Conservation (phyloP, 768 basidiomycete species). For the Termitomyces sp. region DNA sequence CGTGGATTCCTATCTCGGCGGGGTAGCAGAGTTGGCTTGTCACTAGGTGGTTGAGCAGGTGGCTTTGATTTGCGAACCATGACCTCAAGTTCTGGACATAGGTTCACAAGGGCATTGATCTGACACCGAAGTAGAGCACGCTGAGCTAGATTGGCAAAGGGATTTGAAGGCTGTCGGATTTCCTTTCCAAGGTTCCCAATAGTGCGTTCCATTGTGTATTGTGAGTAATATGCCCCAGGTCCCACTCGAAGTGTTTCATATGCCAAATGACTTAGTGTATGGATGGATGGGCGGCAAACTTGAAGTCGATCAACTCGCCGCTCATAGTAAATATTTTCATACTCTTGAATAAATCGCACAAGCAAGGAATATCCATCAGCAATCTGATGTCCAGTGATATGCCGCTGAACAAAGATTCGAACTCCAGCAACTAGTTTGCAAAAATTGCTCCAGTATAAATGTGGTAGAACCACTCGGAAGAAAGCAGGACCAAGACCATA, state of each 20-base stretch:
- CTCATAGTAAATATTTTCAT: no score
- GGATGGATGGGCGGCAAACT: constrained; percentile 29
- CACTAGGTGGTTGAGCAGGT: not conserved
- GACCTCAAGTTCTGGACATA: constrained; percentile 6
- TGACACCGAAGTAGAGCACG: constrained; percentile 19
- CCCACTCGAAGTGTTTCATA: constrained; percentile 22
- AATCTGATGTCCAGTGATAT: constrained; percentile 5
- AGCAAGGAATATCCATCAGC: no score
- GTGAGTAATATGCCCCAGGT: no score
- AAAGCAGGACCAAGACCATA: no score
- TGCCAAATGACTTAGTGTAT: constrained; percentile 26
- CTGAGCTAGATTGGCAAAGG: constrained; percentile 24
- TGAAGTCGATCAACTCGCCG: constrained; percentile 24
- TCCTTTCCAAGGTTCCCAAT: constrained; percentile 28
- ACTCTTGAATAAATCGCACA: no score
- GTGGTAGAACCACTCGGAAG: constrained; percentile 19
- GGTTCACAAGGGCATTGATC: no score
- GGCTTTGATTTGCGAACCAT: not conserved
- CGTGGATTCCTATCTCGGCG: not conserved
- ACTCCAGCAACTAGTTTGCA: constrained; percentile 12
- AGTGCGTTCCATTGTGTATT: constrained; percentile 26
- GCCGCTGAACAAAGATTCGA: constrained; percentile 21
- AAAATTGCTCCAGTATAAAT: constrained; percentile 20
- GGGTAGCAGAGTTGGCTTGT: not conserved
- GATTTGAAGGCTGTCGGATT: constrained; percentile 17